Evolutionary conservation across 371 early-diverging fungal genomes (phyloP).

Genomic region (Syncephalastrum contaminatum): DNA sequence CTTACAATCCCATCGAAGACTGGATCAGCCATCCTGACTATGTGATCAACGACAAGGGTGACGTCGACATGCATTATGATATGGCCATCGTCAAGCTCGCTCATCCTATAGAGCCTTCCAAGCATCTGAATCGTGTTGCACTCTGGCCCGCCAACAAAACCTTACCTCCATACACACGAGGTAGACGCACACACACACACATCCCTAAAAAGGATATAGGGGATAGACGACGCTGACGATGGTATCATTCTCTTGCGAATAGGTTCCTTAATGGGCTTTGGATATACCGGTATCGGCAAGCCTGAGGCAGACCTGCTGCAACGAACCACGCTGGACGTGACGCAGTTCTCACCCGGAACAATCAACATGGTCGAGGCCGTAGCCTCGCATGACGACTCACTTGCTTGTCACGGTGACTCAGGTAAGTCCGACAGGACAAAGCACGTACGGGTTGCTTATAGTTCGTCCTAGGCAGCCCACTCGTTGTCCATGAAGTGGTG

Average conservation of each 20-base stretch:
- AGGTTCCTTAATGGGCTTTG: conserved; percentile 40
- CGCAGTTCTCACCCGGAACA: conserved; percentile 14
- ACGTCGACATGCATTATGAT: conserved; percentile 34
- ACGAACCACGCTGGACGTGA: conserved; percentile 22
- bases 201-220: neutral
- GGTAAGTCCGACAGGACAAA: conserved; percentile 13
- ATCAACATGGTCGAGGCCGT: conserved; percentile 25
- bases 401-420: conserved; percentile 49
- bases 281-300: conserved; percentile 21
- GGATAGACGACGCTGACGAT: neutral
- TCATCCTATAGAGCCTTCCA: conserved; percentile 23
- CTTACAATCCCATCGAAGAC: conserved; percentile 20
- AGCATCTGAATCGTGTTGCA: conserved; percentile 21
- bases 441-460: neutral
- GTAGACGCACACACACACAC: neutral
- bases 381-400: conserved; percentile 13
- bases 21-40: conserved; percentile 44
- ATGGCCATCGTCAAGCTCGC: conserved; percentile 34
- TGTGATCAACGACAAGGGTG: conserved; percentile 7
- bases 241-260: neutral
- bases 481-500: conserved; percentile 13
- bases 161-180: neutral
- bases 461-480: conserved; percentile 13
- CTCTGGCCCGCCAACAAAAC: conserved; percentile 27
- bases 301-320: conserved; percentile 24